phyloP scores from a whole-genome alignment of 192 early-diverging fungal genomes.

The Mortierella hygrophila region DNA sequence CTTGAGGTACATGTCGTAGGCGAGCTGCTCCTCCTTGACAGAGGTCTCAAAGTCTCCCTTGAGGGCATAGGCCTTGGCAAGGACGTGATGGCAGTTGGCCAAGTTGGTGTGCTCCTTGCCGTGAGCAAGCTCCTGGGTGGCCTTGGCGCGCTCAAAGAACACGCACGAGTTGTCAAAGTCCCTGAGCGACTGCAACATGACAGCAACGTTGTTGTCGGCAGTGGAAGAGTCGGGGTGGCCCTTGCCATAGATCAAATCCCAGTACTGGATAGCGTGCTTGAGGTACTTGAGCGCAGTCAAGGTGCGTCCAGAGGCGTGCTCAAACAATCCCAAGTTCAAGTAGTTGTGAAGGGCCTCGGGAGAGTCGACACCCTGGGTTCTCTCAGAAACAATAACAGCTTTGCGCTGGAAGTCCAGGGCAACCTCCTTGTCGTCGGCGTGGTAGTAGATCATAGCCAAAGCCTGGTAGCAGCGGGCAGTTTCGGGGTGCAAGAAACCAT shows the following conservation, averaged over 20 bases:
- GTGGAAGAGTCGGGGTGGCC: slow-evolving; percentile 89
- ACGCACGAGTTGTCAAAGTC: slow-evolving; percentile 69
- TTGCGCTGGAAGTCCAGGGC: slow-evolving; percentile 81
- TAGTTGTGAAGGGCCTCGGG: slow-evolving; percentile 91
- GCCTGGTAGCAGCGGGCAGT: slow-evolving; percentile 87
- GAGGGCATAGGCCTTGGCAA: slow-evolving; percentile 82
- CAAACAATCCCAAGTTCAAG: slow-evolving; percentile 91
- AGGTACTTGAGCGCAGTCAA: slow-evolving; percentile 82
- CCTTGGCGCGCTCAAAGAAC: slow-evolving; percentile 81
- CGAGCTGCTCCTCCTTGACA: slow-evolving; percentile 76
- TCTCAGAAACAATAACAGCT: slow-evolving; percentile 88
- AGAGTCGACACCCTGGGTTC: slow-evolving; percentile 88
- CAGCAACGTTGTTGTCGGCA: slow-evolving; percentile 81
- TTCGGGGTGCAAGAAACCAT: slow-evolving; percentile 92
- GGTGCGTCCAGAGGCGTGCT: slow-evolving; percentile 83
- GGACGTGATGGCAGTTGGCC: slow-evolving; percentile 72
- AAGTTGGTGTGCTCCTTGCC: slow-evolving; percentile 74
- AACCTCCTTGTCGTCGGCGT: slow-evolving; percentile 71
- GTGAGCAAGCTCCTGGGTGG: slow-evolving; percentile 74
- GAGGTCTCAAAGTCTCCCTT: slow-evolving; percentile 82
- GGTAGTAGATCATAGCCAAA: slow-evolving; percentile 87
- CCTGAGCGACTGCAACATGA: slow-evolving; percentile 80
- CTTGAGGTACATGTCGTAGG: slow-evolving; percentile 71
- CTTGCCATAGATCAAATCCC: slow-evolving; percentile 81
- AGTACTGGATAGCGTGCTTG: slow-evolving; percentile 85